Evolutionary conservation across 2,329 filamentous ascomycete species (phyloP), one percentile per base, ranked within the genome.

Genomic region (Xylariaceae sp.): DNA sequence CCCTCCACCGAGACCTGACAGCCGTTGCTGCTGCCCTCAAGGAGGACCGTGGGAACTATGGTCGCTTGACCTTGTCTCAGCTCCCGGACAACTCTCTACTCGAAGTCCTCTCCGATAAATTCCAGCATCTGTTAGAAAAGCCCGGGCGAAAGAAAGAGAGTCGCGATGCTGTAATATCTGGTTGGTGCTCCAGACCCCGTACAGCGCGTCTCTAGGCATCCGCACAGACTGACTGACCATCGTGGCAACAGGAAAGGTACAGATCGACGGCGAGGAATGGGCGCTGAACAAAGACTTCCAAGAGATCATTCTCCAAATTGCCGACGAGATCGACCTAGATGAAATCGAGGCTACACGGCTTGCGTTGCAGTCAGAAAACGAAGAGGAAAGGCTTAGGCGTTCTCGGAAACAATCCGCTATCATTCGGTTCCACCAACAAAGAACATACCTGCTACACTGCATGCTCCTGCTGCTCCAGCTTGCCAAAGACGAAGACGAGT

Each of bases 311-410:
- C 80, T 96, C 37, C 84, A 90, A 68, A 80, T 99, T 44, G 89
- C 93, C 57, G 92, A 97, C 73, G 90, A 91, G 67, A 80, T 97
- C 62, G 87, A 96, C 69, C 80, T 99, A 55, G 92, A 99, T 75
- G 95, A 99, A 74, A 73, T 96, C 59, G 85, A 94, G 68, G 88
- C 93, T 15, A 89, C 91, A 8, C 82, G 83, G 66, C 82, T 94
- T 53, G 84, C 96, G 59, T 77, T 95, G 55, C 86, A 88, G 57
- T 86, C 89, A 15, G 83, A 90, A 70, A 82, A 85, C 44, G 87
- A 92, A 66, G 80, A 85, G 13, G 79, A 83, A 50, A 78, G 83
- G 13, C 79, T 92, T 4, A 90, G 90, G 62, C 85, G 90, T 23
- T 82, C 90, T 2, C 80, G 90, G 61, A 80, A 91, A 57, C 87